phyloP scores from a whole-genome alignment of 169 alveolate genomes.

The Cryptosporidium xiaoi region DNA sequence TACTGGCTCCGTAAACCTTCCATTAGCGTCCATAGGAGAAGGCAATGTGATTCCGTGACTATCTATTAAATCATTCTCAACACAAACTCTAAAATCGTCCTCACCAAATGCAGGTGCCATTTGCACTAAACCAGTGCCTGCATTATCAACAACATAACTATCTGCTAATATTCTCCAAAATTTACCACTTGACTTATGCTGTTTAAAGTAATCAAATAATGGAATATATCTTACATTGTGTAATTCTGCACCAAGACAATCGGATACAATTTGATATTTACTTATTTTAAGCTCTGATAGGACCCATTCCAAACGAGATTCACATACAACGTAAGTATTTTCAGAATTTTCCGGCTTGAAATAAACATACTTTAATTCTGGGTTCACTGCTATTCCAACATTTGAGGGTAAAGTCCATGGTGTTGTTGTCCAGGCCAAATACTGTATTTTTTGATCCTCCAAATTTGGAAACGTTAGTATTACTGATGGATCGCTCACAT shows the following conservation, averaged over 20 bases:
- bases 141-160: slow-evolving; percentile 92
- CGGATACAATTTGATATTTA: slow-evolving; percentile 80
- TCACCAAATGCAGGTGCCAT: slow-evolving; percentile 97
- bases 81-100: slow-evolving; percentile 92
- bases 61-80: slow-evolving; percentile 76
- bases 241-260: slow-evolving; percentile 90
- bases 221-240: slow-evolving; percentile 87
- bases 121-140: slow-evolving; percentile 99
- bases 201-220: slow-evolving; percentile 88
- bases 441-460: slow-evolving; percentile 82
- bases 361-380: slow-evolving; percentile 90
- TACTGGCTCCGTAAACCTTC: slow-evolving; percentile 87
- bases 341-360: slow-evolving; percentile 82
- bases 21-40: slow-evolving; percentile 92
- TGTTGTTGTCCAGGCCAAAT: slow-evolving; percentile 99
- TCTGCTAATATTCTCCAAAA: slow-evolving; percentile 87
- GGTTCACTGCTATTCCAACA: slow-evolving; percentile 94
- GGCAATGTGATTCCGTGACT: slow-evolving; percentile 87
- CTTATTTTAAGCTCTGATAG: slow-evolving; percentile 78
- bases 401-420: slow-evolving; percentile 99
- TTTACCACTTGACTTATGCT: slow-evolving; percentile 75
- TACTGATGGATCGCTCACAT: slow-evolving; percentile 95
- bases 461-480: slow-evolving; percentile 91
- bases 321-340: slow-evolving; percentile 87
- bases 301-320: slow-evolving; percentile 85